Evolutionary conservation across 2,329 filamentous ascomycete genomes (phyloP).

Genomic region (Corinectria fuckeliana): DNA sequence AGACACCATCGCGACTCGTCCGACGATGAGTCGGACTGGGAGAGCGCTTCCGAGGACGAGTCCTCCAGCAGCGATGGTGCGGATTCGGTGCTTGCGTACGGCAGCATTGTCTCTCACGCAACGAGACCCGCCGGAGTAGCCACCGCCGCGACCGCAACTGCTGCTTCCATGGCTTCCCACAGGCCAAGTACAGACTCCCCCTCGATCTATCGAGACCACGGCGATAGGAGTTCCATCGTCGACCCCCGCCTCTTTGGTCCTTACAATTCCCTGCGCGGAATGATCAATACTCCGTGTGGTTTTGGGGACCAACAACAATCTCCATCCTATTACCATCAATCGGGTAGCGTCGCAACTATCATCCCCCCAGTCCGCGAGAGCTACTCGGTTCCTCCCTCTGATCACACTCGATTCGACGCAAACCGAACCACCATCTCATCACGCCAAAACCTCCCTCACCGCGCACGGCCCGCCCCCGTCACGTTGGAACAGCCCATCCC

Average conservation of each 20-base stretch:
- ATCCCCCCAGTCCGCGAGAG: conserved; percentile 47
- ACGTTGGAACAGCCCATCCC: conserved; percentile 88
- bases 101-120: conserved; percentile 36
- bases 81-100: conserved; percentile 50
- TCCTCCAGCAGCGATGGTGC: conserved; percentile 45
- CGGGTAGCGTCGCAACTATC: conserved; percentile 27
- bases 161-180: conserved; percentile 47
- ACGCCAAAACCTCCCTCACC: conserved; percentile 48
- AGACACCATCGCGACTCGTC: conserved; percentile 47
- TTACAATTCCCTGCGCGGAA: conserved; percentile 64
- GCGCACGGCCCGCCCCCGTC: conserved; percentile 62
- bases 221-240: conserved; percentile 57
- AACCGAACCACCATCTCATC: conserved; percentile 55
- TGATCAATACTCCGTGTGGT: conserved; percentile 61
- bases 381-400: conserved; percentile 70
- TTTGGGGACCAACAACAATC: conserved; percentile 49
- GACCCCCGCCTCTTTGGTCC: conserved; percentile 66
- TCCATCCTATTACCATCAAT: conserved; percentile 29
- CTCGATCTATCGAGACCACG: conserved; percentile 29
- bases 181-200: conserved; percentile 28
- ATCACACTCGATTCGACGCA: conserved; percentile 68
- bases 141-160: conserved; percentile 46
- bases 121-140: conserved; percentile 33
- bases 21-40: conserved; percentile 62
- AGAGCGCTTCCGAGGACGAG: conserved; percentile 60